Conservation (phyloP, 768 basidiomycete genomes). For the Phallus indusiatus region DNA sequence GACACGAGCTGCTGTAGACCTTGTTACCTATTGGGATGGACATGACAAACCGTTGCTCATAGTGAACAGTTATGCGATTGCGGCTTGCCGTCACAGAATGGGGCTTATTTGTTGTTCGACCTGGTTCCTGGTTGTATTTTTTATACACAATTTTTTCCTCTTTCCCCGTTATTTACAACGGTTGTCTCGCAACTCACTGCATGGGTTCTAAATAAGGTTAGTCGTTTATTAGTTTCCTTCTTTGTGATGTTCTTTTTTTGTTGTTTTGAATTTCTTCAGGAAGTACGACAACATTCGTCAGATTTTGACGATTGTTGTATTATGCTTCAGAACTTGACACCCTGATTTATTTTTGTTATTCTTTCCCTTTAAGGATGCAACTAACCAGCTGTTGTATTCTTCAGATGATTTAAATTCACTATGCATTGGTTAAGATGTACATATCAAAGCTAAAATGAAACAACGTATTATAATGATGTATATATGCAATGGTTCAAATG, state of each 20-base stretch:
- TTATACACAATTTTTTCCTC: neutral
- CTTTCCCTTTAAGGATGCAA: neutral
- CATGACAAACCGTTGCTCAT: constrained; percentile 3
- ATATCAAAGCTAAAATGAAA: neutral
- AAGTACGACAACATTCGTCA: neutral
- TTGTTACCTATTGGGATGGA: neutral
- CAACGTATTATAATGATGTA: neutral
- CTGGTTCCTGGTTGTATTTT: neutral
- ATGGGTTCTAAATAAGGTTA: neutral
- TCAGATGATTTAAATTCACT: neutral
- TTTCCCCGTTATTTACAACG: neutral
- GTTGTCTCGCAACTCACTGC: too few relatives aligned
- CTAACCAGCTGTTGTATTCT: neutral
- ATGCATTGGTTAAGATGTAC: neutral
- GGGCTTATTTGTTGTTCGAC: constrained; percentile 8
- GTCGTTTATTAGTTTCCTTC: neutral
- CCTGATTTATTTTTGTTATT: neutral
- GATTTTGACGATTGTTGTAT: neutral
- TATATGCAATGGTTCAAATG: neutral
- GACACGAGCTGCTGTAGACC: constrained; percentile 5
- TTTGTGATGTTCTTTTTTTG: constrained; percentile 5
- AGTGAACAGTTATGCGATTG: constrained; percentile 10
- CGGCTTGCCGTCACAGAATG: constrained; percentile 7
- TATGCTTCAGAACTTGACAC: constrained; percentile 10
- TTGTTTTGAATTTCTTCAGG: constrained; percentile 9